Percentiles rank a stretch among this genome's conserved stretches.
Evolutionary conservation across 2,329 filamentous ascomycete genomes (phyloP).

Genomic region (Aspergillus versicolor): DNA sequence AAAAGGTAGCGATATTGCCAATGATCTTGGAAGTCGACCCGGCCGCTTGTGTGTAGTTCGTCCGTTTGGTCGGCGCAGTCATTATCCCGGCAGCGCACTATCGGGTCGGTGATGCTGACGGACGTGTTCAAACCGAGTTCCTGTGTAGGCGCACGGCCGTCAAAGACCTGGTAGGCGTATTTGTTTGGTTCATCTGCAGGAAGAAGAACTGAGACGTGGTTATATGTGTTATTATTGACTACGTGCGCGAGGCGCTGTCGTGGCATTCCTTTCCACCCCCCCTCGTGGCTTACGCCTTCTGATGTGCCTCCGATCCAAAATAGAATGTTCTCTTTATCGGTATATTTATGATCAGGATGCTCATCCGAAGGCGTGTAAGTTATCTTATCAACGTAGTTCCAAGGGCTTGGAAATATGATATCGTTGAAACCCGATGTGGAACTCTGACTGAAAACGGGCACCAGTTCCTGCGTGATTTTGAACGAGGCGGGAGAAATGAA

Average conservation of each 20-base stretch:
- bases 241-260: slow-evolving; percentile 72
- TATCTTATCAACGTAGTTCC: slow-evolving; percentile 62
- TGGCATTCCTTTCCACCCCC: slow-evolving; percentile 65
- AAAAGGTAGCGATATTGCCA: slow-evolving; percentile 70
- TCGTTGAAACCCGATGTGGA: slow-evolving; percentile 73
- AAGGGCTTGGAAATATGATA: slow-evolving; percentile 68
- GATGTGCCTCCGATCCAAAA: slow-evolving; percentile 74
- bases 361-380: slow-evolving; percentile 52
- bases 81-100: slow-evolving; percentile 53
- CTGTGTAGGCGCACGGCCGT: slow-evolving; percentile 33
- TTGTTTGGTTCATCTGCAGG: slow-evolving; percentile 43
- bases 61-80: slow-evolving; percentile 53
- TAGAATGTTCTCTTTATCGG: slow-evolving; percentile 62
- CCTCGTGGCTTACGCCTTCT: slow-evolving; percentile 53
- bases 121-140: slow-evolving; percentile 57
- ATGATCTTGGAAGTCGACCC: slow-evolving; percentile 55
- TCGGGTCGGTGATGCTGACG: slow-evolving; percentile 59
- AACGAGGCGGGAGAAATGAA: slow-evolving; percentile 64
- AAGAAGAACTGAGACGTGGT: slow-evolving; percentile 56
- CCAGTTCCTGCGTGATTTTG: slow-evolving; percentile 62
- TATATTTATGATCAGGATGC: slow-evolving; percentile 56
- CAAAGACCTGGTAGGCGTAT: slow-evolving; percentile 58
- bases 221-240: slow-evolving; percentile 57
- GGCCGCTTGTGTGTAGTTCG: slow-evolving; percentile 52
- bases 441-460: slow-evolving; percentile 74